Evolutionary conservation across 352 stramenopile genomes (phyloP), one percentile per base, ranked within the genome.

Genomic region (Phytophthora foliorum): DNA sequence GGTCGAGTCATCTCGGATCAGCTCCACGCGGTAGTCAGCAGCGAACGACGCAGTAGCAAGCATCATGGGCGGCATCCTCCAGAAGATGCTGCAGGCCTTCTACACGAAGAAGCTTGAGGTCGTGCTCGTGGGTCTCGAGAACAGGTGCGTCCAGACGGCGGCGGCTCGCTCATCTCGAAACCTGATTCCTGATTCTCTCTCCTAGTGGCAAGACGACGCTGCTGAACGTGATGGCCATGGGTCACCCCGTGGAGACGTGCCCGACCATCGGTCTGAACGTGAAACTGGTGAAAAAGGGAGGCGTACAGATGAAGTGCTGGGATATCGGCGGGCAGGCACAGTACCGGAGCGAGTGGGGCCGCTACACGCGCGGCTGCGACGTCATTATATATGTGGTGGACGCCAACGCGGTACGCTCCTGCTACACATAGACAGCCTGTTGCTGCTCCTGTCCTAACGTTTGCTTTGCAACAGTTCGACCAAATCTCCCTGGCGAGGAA

Each of bases 361-460:
- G 92, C 50, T 98, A 98, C 79, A 98, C 94, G 62, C 96, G 97
- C 60, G 97, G 97, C 45, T 99, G 97, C 80, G 96, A 99, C 80
- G 97, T 99, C 59, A 98, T 99, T 77, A 97, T 99, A 72, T 99
- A 98, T 90, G 97, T 99, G 21, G 97, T 99, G 1, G 97, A 99
- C 66, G 94, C 97, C 44, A 97, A 98, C 27, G 97, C 97, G 72
- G 92, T 98, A 86, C 57, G 86, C 72, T 44, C 7, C 8, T 57
- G 49, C 29, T 56, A 3, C 8, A 38, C 17, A 5, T 53, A 22
- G 14, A 17, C 42, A 27, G 29, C 21, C 16, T 48, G 29, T 6
- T 38, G 14, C 1, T 22, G 25, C 27, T 62, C 64, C 14, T 67
- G 38, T 44, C 39, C 24, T 44, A 21, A 11, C 39, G 34, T 54